Evolutionary conservation across 2,329 filamentous ascomycete species (phyloP).

Genomic region (Neophaeococcomyces aloes): DNA sequence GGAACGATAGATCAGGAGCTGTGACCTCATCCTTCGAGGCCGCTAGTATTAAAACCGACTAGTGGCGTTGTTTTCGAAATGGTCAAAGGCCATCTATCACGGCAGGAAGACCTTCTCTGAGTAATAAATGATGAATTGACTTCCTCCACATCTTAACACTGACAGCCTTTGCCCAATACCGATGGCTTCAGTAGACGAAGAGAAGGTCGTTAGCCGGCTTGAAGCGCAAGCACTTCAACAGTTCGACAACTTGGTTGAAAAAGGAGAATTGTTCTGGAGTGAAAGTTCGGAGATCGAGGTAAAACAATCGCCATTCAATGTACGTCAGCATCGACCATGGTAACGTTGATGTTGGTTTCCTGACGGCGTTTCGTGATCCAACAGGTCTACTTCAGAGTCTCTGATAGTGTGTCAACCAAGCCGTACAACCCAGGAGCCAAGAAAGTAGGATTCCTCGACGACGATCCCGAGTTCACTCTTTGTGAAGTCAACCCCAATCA

Average conservation of each 20-base stretch:
- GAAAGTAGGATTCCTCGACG: constrained; percentile 13
- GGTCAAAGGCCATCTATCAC: too few species aligned
- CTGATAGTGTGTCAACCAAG: constrained; percentile 8
- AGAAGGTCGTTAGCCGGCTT: constrained; percentile 11
- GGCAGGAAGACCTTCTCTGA: too few species aligned
- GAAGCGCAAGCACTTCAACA: constrained; percentile 12
- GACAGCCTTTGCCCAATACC: neutral
- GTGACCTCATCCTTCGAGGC: too few species aligned
- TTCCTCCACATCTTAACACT: too few species aligned
- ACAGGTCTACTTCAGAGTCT: constrained; percentile 18
- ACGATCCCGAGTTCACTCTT: constrained; percentile 17
- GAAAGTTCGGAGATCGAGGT: constrained; percentile 12
- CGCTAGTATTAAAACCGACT: too few species aligned
- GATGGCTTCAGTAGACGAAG: neutral
- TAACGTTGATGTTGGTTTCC: too few species aligned
- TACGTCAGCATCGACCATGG: constrained; percentile 11
- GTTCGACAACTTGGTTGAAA: constrained; percentile 19
- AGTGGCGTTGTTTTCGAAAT: too few species aligned
- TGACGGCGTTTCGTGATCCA: neutral
- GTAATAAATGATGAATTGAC: too few species aligned
- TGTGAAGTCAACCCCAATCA: constrained; percentile 13
- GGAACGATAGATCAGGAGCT: too few species aligned
- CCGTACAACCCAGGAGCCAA: constrained; percentile 8
- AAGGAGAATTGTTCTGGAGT: constrained; percentile 14
- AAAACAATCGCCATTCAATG: constrained; percentile 17